Evolutionary conservation across 75 land plant species (phyloP).

Genomic region (Adiantum capillusveneris): DNA sequence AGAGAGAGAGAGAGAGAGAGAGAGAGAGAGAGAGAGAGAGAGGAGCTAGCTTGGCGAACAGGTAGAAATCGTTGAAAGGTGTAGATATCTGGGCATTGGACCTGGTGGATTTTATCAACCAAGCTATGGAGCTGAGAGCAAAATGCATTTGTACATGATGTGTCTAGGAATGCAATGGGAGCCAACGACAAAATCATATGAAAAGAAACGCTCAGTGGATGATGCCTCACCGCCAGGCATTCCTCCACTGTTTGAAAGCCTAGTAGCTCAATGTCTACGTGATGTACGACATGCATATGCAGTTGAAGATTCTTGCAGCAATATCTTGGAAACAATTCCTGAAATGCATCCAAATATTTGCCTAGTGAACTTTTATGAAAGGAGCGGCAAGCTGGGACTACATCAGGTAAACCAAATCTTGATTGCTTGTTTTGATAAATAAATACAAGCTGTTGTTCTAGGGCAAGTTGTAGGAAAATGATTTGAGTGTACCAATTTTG

Average conservation of each 20-base stretch:
- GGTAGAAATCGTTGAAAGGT: slow-evolving; percentile 48
- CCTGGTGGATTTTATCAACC: slow-evolving; percentile 70
- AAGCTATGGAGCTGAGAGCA: slow-evolving; percentile 34
- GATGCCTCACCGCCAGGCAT: slow-evolving; percentile 50
- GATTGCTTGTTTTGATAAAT: no score
- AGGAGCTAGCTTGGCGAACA: slow-evolving; percentile 11
- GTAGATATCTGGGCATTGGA: slow-evolving; percentile 53
- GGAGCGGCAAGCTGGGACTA: slow-evolving; percentile 63
- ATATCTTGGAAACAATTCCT: slow-evolving; percentile 31
- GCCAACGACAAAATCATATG: slow-evolving; percentile 46
- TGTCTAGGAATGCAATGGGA: slow-evolving; percentile 77
- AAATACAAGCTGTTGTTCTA: no score
- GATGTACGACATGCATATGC: background rate
- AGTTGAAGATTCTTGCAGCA: slow-evolving; percentile 8
- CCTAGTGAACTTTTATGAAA: slow-evolving; percentile 69
- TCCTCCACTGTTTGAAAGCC: slow-evolving; percentile 41
- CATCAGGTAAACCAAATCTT: slow-evolving; percentile 70
- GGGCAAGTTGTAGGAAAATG: no score
- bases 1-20: slow-evolving; percentile 8
- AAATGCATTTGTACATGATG: slow-evolving; percentile 71
- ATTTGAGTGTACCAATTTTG: background rate
- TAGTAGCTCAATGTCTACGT: slow-evolving; percentile 30
- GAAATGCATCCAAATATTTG: slow-evolving; percentile 57
- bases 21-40: background rate
- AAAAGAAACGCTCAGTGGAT: slow-evolving; percentile 19